phyloP scores from a whole-genome alignment of 148 eudicot genomes.

The Rhododendron mucronatum region DNA sequence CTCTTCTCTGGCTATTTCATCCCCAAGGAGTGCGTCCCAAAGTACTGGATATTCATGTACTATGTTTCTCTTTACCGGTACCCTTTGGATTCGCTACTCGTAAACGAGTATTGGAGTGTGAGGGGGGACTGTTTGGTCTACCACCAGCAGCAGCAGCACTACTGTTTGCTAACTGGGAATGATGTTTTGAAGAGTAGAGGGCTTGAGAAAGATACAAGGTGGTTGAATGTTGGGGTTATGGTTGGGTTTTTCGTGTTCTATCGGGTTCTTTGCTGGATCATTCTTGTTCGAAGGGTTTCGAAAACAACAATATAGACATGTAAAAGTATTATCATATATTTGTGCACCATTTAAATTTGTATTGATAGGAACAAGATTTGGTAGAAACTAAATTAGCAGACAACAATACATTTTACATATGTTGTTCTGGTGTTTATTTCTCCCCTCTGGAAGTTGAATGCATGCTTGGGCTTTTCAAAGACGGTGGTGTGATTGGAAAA shows the following conservation, averaged over 20 bases:
- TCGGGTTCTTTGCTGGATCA: slow-evolving; percentile 72
- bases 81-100: slow-evolving; percentile 68
- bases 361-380: neutral
- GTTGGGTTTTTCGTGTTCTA: slow-evolving; percentile 74
- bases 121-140: slow-evolving; percentile 52
- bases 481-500: neutral
- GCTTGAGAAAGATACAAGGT: slow-evolving; percentile 70
- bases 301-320: slow-evolving; percentile 46
- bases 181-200: slow-evolving; percentile 76
- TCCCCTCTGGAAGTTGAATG: neutral
- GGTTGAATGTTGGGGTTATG: slow-evolving; percentile 87
- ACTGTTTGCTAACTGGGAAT: slow-evolving; percentile 60
- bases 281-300: slow-evolving; percentile 67
- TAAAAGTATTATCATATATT: neutral
- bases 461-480: neutral
- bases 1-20: slow-evolving; percentile 90
- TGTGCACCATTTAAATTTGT: neutral
- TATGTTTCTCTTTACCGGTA: slow-evolving; percentile 82
- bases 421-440: neutral
- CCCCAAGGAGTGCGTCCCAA: slow-evolving; percentile 78
- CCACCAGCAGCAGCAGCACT: slow-evolving; percentile 12
- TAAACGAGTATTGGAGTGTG: slow-evolving; percentile 83
- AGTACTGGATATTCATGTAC: slow-evolving; percentile 95
- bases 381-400: neutral
- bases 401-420: neutral